These are phyloP conservation scores for Colletotrichum tabaci DNA, from an alignment of 2,329 filamentous ascomycete genomes.

Conservation along the genomic window DNA sequence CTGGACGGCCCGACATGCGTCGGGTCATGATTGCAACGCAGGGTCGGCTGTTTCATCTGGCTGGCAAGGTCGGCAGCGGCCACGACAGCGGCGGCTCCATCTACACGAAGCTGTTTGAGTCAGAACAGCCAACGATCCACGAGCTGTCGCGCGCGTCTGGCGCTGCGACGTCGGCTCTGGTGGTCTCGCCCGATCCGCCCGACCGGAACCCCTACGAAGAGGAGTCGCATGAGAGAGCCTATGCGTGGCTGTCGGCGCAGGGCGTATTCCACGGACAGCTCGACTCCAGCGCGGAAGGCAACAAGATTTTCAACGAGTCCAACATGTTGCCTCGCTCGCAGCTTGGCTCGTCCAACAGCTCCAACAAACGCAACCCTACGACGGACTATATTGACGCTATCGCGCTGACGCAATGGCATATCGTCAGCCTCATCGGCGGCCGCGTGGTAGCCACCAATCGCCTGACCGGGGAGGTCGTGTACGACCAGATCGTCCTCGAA, in stretches of 20 bases:
- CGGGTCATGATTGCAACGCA: constrained; percentile 87
- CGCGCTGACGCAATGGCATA: constrained; percentile 93
- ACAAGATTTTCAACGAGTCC: constrained; percentile 82
- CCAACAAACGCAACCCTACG: constrained; percentile 73
- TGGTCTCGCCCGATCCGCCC: constrained; percentile 81
- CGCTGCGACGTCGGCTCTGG: constrained; percentile 76
- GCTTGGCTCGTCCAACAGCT: constrained; percentile 57
- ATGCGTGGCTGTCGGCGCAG: constrained; percentile 91
- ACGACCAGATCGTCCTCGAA: constrained; percentile 89
- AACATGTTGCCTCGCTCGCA: constrained; percentile 83
- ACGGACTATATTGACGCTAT: constrained; percentile 85
- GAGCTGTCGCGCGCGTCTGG: constrained; percentile 75
- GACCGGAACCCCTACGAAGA: constrained; percentile 70
- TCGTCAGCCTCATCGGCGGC: constrained; percentile 85
- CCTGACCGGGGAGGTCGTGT: constrained; percentile 87
- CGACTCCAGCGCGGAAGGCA: constrained; percentile 75
- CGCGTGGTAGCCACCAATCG: constrained; percentile 89
- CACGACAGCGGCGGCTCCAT: constrained; percentile 88
- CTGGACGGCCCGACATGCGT: constrained; percentile 78
- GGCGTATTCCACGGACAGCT: constrained; percentile 92
- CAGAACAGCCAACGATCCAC: constrained; percentile 83
- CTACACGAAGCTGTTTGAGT: constrained; percentile 90
- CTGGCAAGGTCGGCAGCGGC: constrained; percentile 81
- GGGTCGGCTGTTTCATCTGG: constrained; percentile 83
- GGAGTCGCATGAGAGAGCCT: constrained; percentile 77